phyloP scores from a whole-genome alignment of 106 monocot species.

The Apostasia shenzhenica region DNA sequence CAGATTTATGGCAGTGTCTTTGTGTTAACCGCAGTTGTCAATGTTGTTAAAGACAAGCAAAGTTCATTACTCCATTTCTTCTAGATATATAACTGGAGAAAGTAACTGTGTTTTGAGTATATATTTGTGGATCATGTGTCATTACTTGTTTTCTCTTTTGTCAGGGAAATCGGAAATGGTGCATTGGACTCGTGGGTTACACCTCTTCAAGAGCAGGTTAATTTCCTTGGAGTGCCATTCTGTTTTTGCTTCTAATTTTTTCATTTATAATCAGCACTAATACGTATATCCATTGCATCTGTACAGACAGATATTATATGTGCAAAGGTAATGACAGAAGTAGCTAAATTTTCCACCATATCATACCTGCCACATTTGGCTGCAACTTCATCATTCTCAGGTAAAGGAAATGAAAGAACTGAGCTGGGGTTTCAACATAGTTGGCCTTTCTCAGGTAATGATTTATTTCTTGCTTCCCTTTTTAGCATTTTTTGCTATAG shows the following conservation, averaged over 20 bases:
- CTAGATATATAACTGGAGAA: not conserved
- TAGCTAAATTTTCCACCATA: not conserved
- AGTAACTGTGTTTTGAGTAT: not conserved
- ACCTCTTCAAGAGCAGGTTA: conserved; percentile 72
- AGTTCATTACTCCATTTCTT: not conserved
- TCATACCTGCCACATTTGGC: not conserved
- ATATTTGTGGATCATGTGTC: not conserved
- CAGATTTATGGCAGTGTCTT: not conserved
- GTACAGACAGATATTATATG: conserved; percentile 56
- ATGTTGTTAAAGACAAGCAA: no score
- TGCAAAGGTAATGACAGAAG: conserved; percentile 47
- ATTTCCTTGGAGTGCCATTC: conserved; percentile 1
- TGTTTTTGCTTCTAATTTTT: not conserved
- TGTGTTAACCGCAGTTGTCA: no score
- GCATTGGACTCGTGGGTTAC: conserved; percentile 71
- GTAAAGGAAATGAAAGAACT: conserved; percentile 80
- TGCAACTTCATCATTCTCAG: conserved; percentile 21
- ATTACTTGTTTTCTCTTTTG: not conserved
- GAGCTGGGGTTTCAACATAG: conserved; percentile 67
- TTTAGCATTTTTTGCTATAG: no score
- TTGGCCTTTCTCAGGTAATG: conserved; percentile 91
- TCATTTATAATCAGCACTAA: not conserved
- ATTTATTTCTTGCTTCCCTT: not conserved
- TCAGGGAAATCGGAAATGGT: conserved; percentile 86
- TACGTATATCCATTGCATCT: conserved; percentile 8